Percentiles rank a stretch among this genome's conserved stretches.
Evolutionary conservation across 108 stramenopile genomes (phyloP).

Genomic region (Conticribra guillardii): DNA sequence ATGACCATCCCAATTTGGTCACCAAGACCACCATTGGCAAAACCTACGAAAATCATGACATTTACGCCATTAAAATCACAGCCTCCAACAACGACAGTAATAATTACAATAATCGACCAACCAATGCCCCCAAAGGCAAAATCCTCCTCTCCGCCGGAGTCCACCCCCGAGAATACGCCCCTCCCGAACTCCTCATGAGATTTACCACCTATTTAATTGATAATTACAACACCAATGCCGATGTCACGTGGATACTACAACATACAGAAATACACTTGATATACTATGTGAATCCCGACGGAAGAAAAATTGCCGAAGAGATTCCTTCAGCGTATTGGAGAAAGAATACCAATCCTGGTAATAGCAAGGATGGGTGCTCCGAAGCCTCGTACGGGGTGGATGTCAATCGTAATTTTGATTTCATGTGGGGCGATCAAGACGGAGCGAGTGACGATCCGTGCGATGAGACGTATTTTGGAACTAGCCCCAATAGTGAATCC

Average conservation of each 20-base stretch:
- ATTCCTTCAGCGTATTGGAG: slow-evolving; percentile 23
- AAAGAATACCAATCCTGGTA: slow-evolving; percentile 53
- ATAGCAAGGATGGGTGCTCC: slow-evolving; percentile 2
- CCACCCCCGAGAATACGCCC: slow-evolving; percentile 45
- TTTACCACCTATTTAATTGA: slow-evolving; percentile 22
- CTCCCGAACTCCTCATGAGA: slow-evolving; percentile 34
- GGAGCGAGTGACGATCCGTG: slow-evolving; percentile 52
- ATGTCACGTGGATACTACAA: slow-evolving; percentile 43
- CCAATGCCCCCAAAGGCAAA: slow-evolving; percentile 16
- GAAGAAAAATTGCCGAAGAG: slow-evolving; percentile 27
- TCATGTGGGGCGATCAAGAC: slow-evolving; percentile 51
- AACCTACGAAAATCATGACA: slow-evolving; percentile 40
- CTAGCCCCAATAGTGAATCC: slow-evolving; percentile 47
- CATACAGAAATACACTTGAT: slow-evolving; percentile 45
- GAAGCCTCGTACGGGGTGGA: slow-evolving; percentile 49
- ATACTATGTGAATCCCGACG: slow-evolving; percentile 46
- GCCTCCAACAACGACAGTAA: neutral
- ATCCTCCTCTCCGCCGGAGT: slow-evolving; percentile 33
- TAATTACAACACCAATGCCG: slow-evolving; percentile 36
- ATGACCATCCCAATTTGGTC: slow-evolving; percentile 27
- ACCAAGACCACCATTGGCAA: slow-evolving; percentile 40
- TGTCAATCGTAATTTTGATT: slow-evolving; percentile 66
- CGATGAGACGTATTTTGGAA: slow-evolving; percentile 39
- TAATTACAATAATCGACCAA: neutral
- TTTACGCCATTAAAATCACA: slow-evolving; percentile 20